phyloP scores from a whole-genome alignment of 176 grass and related monocot genomes.

The Zoysia japonica region DNA sequence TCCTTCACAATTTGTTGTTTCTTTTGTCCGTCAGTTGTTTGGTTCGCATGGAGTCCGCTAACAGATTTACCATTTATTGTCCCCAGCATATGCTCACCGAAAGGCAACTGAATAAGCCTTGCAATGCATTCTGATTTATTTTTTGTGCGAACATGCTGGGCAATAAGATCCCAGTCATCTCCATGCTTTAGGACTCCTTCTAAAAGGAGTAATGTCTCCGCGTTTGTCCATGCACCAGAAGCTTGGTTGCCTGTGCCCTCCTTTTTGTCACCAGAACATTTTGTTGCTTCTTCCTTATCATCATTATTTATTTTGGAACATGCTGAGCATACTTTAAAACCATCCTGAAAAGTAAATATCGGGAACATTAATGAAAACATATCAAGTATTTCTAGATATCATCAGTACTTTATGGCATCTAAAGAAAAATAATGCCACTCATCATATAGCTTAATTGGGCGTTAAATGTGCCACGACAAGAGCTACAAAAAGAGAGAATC shows the following conservation, averaged over 20 bases:
- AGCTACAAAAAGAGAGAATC: neutral
- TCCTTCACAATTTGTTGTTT: constrained; percentile 48
- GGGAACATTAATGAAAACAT: constrained; percentile 21
- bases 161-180: constrained; percentile 98
- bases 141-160: constrained; percentile 90
- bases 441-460: neutral
- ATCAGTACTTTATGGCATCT: neutral
- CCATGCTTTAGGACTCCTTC: constrained; percentile 98
- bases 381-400: neutral
- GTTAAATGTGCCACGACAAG: neutral
- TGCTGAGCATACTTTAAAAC: constrained; percentile 64
- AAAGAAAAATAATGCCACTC: constrained; percentile 10
- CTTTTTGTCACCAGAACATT: constrained; percentile 33
- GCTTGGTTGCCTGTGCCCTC: constrained; percentile 32
- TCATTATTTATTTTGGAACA: constrained; percentile 64
- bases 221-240: constrained; percentile 72
- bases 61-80: constrained; percentile 63
- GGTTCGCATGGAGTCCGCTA: constrained; percentile 43
- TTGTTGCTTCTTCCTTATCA: constrained; percentile 41
- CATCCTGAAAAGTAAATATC: constrained; percentile 58
- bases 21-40: constrained; percentile 44
- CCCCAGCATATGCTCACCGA: constrained; percentile 85
- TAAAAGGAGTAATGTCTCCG: constrained; percentile 88
- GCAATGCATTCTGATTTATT: constrained; percentile 95
- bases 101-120: constrained; percentile 92